phyloP scores from a whole-genome alignment of 805 yeast species.

The Candida glaebosa region DNA sequence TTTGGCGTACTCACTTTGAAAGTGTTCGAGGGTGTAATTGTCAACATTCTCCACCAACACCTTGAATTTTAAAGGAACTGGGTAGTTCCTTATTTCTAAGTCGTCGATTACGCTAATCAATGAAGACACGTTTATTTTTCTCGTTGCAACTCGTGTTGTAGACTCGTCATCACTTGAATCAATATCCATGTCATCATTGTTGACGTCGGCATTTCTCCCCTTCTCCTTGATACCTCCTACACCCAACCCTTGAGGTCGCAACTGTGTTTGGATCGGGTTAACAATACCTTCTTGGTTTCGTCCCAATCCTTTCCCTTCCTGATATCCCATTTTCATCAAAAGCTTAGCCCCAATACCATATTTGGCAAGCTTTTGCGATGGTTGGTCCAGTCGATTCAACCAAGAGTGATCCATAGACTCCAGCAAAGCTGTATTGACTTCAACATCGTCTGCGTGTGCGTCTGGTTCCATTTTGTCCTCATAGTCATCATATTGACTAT shows the following conservation, averaged over 20 bases:
- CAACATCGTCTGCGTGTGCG: too few species aligned
- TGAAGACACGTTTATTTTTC: conserved; percentile 6
- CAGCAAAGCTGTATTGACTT: too few species aligned
- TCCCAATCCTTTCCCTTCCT: conserved; percentile 85
- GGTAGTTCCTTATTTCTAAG: conserved; percentile 21
- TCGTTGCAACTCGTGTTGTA: background rate
- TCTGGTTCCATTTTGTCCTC: conserved; percentile 12
- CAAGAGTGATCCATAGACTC: conserved; percentile 3
- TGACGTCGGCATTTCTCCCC: conserved; percentile 4
- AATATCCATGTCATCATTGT: conserved; percentile 15
- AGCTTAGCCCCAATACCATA: conserved; percentile 88
- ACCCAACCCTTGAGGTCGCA: conserved; percentile 68
- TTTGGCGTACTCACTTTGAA: conserved; percentile 11
- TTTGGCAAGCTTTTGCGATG: conserved; percentile 7
- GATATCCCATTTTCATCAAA: conserved; percentile 82
- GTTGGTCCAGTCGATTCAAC: background rate
- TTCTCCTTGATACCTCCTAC: conserved; percentile 60
- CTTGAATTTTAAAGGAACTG: conserved; percentile 1
- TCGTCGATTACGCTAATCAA: conserved; percentile 34
- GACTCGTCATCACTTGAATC: conserved; percentile 21
- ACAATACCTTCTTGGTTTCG: conserved; percentile 64
- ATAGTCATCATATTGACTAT: conserved; percentile 20
- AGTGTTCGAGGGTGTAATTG: conserved; percentile 1
- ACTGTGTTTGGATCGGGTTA: conserved; percentile 71
- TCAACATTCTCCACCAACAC: background rate